Base-by-base conservation (phyloP, 78 protist species). In the Thecamonas trahens region DNA sequence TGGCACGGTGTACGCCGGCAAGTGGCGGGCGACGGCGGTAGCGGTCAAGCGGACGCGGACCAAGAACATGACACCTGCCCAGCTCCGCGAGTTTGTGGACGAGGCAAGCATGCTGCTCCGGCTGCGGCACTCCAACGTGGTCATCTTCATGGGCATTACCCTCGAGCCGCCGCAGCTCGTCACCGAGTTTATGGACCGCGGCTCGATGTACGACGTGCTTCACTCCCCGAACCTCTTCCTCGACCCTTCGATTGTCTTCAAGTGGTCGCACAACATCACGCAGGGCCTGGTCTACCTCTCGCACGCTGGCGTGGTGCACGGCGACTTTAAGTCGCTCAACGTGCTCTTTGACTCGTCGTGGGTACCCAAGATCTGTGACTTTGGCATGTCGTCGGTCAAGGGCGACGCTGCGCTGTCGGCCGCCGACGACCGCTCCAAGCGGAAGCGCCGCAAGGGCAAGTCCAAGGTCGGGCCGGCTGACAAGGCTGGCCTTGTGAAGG, bases 121-220 rank as follows among this genome's bases (percentile, higher is more conserved):
- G 32, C 55, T 79, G 47, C 35, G 89, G 34, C 89, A 83, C 28
- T 84, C 84, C 58, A 83, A 83, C 63, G 76, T 83, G 24, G 83
- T 83, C 9, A 28, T 61, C 57, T 67, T 76, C 63, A 68, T 83
- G 70, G 89, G 84, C 50, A 80, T 79, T 14, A 69, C 79, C 9
- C 62, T 76, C 2, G 40, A 61, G 44, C 77, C 79, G 45, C 89
- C 89, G 13, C 70, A 76, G 28, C 62, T 83, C 37, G 60, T 83
- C 4, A 83, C 82, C 3, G 89, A 83, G 68, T 83, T 40, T 65
- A 61, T 83, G 67, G 74, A 57, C 13, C 76, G 84, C 35, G 89
- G 89, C 20, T 66, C 84, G 8, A 29, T 83, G 22, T 72, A 77
- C 63, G 84, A 83, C 34, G 42, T 68, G 2, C 15, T 83, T 3